These are phyloP conservation scores for Melampsora larici-populina DNA, from an alignment of 1,284 basidiomycete genomes.

Conservation along the genomic window DNA sequence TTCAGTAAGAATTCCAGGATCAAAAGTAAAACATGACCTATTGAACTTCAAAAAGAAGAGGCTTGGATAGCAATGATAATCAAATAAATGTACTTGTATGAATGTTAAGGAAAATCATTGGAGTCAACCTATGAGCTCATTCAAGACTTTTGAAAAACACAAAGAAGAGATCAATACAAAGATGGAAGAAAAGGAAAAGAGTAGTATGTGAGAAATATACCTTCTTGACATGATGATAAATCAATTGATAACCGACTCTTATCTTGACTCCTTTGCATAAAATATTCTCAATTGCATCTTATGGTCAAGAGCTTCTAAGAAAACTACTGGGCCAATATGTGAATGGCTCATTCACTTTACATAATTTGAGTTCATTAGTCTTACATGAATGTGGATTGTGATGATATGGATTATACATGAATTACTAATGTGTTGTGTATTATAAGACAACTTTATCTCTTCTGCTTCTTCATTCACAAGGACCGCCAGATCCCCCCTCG, in stretches of 20 bases:
- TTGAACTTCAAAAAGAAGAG: too few species aligned
- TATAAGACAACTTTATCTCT: background rate
- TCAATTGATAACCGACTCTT: constrained; percentile 50
- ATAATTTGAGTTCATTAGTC: background rate
- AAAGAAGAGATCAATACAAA: background rate
- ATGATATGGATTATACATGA: background rate
- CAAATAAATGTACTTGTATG: too few species aligned
- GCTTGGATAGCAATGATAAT: too few species aligned
- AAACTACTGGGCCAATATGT: constrained; percentile 49
- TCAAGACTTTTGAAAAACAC: background rate
- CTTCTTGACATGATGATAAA: constrained; percentile 41
- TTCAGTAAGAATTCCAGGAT: too few species aligned
- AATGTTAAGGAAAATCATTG: constrained; percentile 28
- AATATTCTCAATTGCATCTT: constrained; percentile 46
- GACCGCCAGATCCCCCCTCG: too few species aligned
- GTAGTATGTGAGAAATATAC: constrained; percentile 4
- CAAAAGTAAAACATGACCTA: too few species aligned
- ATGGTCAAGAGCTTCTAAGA: constrained; percentile 47
- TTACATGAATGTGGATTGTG: background rate
- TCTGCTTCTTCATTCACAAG: too few species aligned
- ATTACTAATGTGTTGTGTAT: background rate
- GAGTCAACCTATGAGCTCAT: constrained; percentile 28
- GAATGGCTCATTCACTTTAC: constrained; percentile 12
- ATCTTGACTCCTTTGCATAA: constrained; percentile 50
- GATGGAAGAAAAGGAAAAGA: background rate